Base-by-base conservation (phyloP, 169 alveolate species). In the Plasmodium cynomolgi region DNA sequence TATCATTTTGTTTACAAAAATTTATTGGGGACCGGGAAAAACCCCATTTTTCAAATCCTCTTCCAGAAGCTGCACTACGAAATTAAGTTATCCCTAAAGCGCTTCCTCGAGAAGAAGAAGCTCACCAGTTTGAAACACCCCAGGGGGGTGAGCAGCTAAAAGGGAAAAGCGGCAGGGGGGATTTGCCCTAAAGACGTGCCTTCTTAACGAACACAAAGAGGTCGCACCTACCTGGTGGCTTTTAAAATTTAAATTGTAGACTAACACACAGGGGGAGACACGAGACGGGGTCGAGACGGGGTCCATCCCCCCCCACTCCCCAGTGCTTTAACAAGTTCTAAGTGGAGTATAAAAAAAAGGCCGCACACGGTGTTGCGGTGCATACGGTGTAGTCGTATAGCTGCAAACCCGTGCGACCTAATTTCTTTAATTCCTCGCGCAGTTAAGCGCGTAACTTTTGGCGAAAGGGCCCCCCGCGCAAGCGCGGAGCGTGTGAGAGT, bases 71-170 rank as follows among this genome's bases (percentile, higher is more conserved):
- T 90, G 4, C 91, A 90, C 50, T 39, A 17, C 29, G 91, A 90
- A 73, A 71, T 90, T 29, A 90, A 81, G 73, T 41, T 37, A 13
- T 86, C 93, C 33, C 50, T 86, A 50, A 86, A 77, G 81, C 71
- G 62, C 44, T 37, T 75, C 31, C 37, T 15, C 44, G 80, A 41
- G 29, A 41, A 72, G 54, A 31, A 31, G 39, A 84, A 20, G 29
- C 9, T 11, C 26, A 84, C 17, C 31, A 33, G 54, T 37, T 26
- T 41, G 26, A 20, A 62, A 23, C 8, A 15, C 23, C 29, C 44
- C 20, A 37, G n/a, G 75, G 75, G 50, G 41, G 50, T 50, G 9
- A 50, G 26, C 23, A 50, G 9, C 62, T 50, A 50, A 17, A 50
- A 50, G 62, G 62, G 62, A 17, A 17, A n/a, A n/a, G n/a, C 8